A percentile compares a stretch with the other conserved stretches of the same genome.
Evolutionary conservation across 2,329 filamentous ascomycete species (phyloP).

Genomic region (Diaporthe nobilis): DNA sequence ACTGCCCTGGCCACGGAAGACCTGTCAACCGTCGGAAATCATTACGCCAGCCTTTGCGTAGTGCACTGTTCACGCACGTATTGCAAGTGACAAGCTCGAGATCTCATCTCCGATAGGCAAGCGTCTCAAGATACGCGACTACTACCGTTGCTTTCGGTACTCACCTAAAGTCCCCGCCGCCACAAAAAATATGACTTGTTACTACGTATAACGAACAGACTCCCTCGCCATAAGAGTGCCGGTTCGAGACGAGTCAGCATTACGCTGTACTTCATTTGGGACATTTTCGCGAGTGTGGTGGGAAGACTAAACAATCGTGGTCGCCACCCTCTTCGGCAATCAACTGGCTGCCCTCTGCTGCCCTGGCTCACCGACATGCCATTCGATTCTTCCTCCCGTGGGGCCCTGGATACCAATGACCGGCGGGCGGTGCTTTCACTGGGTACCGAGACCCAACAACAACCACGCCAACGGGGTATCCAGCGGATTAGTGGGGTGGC

Average conservation of each 20-base stretch:
- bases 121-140: conserved; percentile 20
- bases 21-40: background rate
- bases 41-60: background rate
- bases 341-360: background rate
- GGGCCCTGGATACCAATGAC: background rate
- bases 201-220: background rate
- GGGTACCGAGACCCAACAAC: background rate
- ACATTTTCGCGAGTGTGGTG: conserved; percentile 4
- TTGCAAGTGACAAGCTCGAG: conserved; percentile 1
- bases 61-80: background rate
- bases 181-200: background rate
- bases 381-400: background rate
- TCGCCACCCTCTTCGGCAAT: conserved; percentile 7
- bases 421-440: conserved; percentile 12
- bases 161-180: background rate
- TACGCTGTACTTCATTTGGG: background rate
- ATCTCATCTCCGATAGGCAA: conserved; percentile 24
- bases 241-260: conserved; percentile 1
- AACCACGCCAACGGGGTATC: background rate
- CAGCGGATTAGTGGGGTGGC: background rate
- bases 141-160: conserved; percentile 25
- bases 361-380: conserved; percentile 25
- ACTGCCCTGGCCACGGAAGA: background rate
- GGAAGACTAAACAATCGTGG: background rate
- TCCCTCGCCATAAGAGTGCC: background rate